phyloP scores from a whole-genome alignment of 495 filamentous ascomycete species.

The Astrothelium macrocarpum region DNA sequence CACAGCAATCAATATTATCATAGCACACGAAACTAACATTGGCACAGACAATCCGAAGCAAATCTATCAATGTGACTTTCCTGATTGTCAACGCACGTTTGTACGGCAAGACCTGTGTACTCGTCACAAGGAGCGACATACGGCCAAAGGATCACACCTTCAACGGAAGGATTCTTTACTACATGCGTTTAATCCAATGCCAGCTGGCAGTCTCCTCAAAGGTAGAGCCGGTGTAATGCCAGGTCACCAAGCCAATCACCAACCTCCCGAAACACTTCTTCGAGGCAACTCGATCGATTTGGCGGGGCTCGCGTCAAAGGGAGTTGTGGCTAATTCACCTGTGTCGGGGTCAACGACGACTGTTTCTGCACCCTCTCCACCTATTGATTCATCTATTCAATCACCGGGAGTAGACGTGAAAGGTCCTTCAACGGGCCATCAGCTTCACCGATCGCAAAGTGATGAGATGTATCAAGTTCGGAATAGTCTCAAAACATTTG shows the following conservation, averaged over 20 bases:
- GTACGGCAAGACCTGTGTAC: slow-evolving; percentile 91
- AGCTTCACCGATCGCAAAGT: not conserved
- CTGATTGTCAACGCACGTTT: slow-evolving; percentile 81
- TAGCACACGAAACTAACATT: slow-evolving; percentile 3
- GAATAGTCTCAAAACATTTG: not conserved
- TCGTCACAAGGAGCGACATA: slow-evolving; percentile 89
- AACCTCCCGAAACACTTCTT: not conserved
- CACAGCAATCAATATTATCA: not conserved
- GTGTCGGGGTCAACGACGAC: not conserved
- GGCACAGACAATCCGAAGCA: slow-evolving; percentile 69
- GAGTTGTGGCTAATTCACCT: not conserved
- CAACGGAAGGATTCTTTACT: slow-evolving; percentile 77
- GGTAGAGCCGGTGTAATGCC: not conserved
- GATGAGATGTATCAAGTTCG: not conserved
- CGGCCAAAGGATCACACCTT: slow-evolving; percentile 87
- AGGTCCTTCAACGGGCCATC: not conserved
- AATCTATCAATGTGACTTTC: slow-evolving; percentile 91
- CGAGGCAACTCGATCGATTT: not conserved
- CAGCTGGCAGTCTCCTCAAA: not conserved
- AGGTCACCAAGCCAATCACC: not conserved
- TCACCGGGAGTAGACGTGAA: not conserved
- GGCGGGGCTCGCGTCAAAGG: not conserved
- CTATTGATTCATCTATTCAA: not conserved
- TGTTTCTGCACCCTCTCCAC: not conserved
- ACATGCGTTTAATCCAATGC: slow-evolving; percentile 14